A percentile compares a stretch with the other conserved stretches of the same genome.
phyloP scores from a whole-genome alignment of 1,284 basidiomycete species.

The Agroathelia rolfsii region DNA sequence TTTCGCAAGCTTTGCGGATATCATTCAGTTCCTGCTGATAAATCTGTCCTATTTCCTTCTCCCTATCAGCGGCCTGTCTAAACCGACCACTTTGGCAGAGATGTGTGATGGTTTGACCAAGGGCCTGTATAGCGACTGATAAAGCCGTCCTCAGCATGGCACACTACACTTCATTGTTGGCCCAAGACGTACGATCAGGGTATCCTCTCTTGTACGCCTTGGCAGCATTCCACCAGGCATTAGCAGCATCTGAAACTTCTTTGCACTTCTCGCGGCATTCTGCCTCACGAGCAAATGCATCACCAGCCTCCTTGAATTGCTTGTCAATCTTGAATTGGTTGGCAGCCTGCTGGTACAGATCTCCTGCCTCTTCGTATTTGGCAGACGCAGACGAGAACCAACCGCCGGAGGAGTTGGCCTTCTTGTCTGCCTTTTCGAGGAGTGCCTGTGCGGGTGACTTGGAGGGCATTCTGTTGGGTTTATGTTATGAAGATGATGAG shows the following conservation, averaged over 20 bases:
- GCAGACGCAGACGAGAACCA: constrained; percentile 80
- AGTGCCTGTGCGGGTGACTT: constrained; percentile 63
- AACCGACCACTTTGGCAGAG: constrained; percentile 84
- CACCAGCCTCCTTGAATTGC: constrained; percentile 83
- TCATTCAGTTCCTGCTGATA: constrained; percentile 74
- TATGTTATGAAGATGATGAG: too few relatives aligned
- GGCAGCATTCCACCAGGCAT: constrained; percentile 94
- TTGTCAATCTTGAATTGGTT: constrained; percentile 96
- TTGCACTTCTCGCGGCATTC: constrained; percentile 83
- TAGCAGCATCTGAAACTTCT: constrained; percentile 87
- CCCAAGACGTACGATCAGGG: constrained; percentile 59
- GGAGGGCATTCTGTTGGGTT: constrained; percentile 25
- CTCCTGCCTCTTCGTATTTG: constrained; percentile 90
- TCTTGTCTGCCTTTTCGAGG: constrained; percentile 87
- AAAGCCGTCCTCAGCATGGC: constrained; percentile 10
- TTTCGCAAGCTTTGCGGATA: constrained; percentile 77
- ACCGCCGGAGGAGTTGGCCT: constrained; percentile 69
- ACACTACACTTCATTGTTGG: constrained; percentile 10
- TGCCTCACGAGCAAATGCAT: constrained; percentile 82
- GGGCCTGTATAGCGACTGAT: constrained; percentile 84
- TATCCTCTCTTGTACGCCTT: constrained; percentile 87
- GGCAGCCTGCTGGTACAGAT: constrained; percentile 89
- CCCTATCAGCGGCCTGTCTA: constrained; percentile 93
- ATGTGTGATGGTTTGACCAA: constrained; percentile 78
- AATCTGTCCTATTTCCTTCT: constrained; percentile 94